Conservation (phyloP, 2,329 filamentous ascomycete species). For the Lasiodiplodia sp. region DNA sequence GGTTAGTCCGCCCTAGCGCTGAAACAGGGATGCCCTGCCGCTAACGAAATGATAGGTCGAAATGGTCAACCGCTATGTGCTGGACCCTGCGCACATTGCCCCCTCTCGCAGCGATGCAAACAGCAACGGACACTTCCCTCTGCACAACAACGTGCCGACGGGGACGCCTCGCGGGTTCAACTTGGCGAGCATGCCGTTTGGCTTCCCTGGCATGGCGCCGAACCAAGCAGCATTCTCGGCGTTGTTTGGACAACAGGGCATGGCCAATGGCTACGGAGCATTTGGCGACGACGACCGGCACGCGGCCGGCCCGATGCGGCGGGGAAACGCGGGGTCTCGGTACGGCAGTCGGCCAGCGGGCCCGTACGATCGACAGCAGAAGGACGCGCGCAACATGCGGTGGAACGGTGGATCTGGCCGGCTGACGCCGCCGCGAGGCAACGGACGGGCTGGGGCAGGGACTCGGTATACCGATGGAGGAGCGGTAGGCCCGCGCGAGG, state of each 20-base stretch:
- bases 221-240: slow-evolving; percentile 44
- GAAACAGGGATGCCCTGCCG: neutral
- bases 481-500: slow-evolving; percentile 84
- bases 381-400: slow-evolving; percentile 54
- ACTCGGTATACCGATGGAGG: slow-evolving; percentile 80
- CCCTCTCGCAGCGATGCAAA: slow-evolving; percentile 93
- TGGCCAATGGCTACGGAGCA: slow-evolving; percentile 65
- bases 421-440: slow-evolving; percentile 58
- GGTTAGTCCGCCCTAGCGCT: slow-evolving; percentile 62
- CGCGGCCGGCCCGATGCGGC: slow-evolving; percentile 53
- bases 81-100: slow-evolving; percentile 93
- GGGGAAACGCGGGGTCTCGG: slow-evolving; percentile 40
- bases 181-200: slow-evolving; percentile 72
- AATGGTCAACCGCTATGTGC: slow-evolving; percentile 91
- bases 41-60: slow-evolving; percentile 67
- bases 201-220: slow-evolving; percentile 62
- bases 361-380: slow-evolving; percentile 50
- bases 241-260: slow-evolving; percentile 58
- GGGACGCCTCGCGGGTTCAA: slow-evolving; percentile 95
- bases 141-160: slow-evolving; percentile 75
- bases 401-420: slow-evolving; percentile 56
- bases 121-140: slow-evolving; percentile 93
- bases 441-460: slow-evolving; percentile 48
- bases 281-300: slow-evolving; percentile 52
- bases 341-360: slow-evolving; percentile 47